phyloP scores from a whole-genome alignment of 2,329 filamentous ascomycete species.

The Plenodomus lindquistii region DNA sequence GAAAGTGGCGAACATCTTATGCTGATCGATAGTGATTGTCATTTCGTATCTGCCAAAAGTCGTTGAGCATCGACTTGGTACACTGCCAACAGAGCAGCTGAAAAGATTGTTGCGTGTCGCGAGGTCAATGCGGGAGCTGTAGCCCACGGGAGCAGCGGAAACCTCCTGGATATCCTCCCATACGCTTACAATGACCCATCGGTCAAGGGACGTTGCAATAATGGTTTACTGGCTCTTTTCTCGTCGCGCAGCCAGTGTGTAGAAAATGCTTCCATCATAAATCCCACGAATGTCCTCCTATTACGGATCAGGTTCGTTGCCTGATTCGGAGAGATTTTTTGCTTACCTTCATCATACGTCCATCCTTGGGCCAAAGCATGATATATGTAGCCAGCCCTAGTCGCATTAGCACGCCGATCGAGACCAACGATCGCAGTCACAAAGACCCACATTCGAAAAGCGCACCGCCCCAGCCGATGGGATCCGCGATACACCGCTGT shows the following conservation, averaged over 20 bases:
- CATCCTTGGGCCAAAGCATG: slow-evolving; percentile 60
- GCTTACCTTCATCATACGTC: slow-evolving; percentile 54
- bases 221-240: not conserved
- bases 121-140: no score
- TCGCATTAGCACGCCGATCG: not conserved
- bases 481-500: slow-evolving; percentile 48
- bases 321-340: not conserved
- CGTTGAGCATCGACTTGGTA: no score
- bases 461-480: slow-evolving; percentile 52
- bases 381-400: slow-evolving; percentile 56
- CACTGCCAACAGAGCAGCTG: not conserved
- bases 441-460: slow-evolving; percentile 49
- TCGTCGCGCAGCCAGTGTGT: slow-evolving; percentile 29
- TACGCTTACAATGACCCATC: no score
- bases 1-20: no score
- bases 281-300: slow-evolving; percentile 58
- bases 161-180: no score
- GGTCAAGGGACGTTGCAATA: not conserved
- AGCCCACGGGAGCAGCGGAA: no score
- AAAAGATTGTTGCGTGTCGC: not conserved
- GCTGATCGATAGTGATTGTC: no score
- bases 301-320: not conserved
- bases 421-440: not conserved
- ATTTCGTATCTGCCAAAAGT: no score
- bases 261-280: slow-evolving; percentile 59